Evolutionary conservation across 768 basidiomycete species (phyloP).

Genomic region (Hypholoma sublateritium): DNA sequence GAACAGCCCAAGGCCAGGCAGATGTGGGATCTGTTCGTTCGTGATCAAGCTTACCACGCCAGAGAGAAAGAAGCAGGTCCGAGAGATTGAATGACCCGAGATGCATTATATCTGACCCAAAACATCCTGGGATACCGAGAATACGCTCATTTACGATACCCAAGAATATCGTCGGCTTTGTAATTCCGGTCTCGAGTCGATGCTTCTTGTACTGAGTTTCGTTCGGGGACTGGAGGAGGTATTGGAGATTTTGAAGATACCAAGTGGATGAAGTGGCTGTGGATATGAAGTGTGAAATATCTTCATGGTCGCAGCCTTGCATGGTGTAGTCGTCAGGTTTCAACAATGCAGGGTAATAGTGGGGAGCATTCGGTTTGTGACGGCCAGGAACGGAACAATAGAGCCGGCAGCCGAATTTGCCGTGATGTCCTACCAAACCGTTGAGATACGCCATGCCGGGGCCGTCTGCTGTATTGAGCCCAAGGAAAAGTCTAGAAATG

Average conservation of each 20-base stretch:
- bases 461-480: conserved; percentile 22
- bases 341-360: conserved; percentile 32
- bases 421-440: conserved; percentile 29
- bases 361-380: conserved; percentile 20
- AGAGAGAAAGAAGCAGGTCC: conserved; percentile 34
- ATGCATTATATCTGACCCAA: conserved; percentile 39
- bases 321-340: conserved; percentile 23
- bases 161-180: neutral
- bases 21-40: conserved; percentile 11
- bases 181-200: too few species aligned
- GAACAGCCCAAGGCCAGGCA: conserved; percentile 30
- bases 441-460: conserved; percentile 25
- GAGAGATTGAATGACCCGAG: conserved; percentile 33
- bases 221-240: neutral
- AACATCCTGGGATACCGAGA: conserved; percentile 17
- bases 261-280: neutral
- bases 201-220: too few species aligned
- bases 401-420: conserved; percentile 1
- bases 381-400: conserved; percentile 28
- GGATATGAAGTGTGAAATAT: conserved; percentile 4
- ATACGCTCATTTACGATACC: neutral
- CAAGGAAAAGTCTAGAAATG: conserved; percentile 4
- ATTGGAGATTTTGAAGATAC: neutral
- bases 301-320: conserved; percentile 7
- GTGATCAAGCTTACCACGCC: conserved; percentile 26